Percentiles rank a stretch among this genome's conserved stretches.
These are phyloP conservation scores for Annulohypoxylon truncatum DNA, from an alignment of 2,329 filamentous ascomycete genomes.

Conservation along the genomic window DNA sequence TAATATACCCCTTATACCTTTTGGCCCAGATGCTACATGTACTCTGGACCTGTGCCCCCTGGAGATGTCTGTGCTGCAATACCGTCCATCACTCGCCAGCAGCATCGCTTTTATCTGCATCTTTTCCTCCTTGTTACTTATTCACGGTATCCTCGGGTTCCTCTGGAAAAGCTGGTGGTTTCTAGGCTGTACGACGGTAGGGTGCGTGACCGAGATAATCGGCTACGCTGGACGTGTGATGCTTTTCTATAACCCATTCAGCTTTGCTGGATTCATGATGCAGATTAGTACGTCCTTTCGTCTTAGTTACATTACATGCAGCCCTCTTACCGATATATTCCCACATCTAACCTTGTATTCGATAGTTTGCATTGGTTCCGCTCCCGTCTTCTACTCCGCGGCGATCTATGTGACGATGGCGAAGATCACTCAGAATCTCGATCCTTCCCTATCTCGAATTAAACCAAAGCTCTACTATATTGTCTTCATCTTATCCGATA, in stretches of 20 bases:
- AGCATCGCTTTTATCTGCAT: constrained; percentile 58
- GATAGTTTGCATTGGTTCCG: constrained; percentile 67
- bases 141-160: constrained; percentile 60
- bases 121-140: constrained; percentile 59
- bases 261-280: constrained; percentile 70
- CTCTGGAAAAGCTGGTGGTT: constrained; percentile 62
- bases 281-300: constrained; percentile 64
- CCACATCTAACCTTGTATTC: background rate
- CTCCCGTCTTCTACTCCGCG: constrained; percentile 68
- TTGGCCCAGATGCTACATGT: constrained; percentile 62
- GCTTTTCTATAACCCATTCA: constrained; percentile 68
- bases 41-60: constrained; percentile 61
- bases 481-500: constrained; percentile 55
- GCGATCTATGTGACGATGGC: constrained; percentile 71
- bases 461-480: constrained; percentile 46
- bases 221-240: constrained; percentile 72
- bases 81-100: constrained; percentile 58
- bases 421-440: constrained; percentile 51
- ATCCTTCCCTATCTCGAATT: constrained; percentile 43
- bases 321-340: background rate
- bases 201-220: constrained; percentile 67
- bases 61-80: constrained; percentile 59
- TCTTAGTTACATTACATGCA: background rate
- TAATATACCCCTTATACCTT: constrained; percentile 39
- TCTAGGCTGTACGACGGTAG: constrained; percentile 64